Conservation (phyloP, 176 grass and related monocot species). For the Musa schizocarpa region DNA sequence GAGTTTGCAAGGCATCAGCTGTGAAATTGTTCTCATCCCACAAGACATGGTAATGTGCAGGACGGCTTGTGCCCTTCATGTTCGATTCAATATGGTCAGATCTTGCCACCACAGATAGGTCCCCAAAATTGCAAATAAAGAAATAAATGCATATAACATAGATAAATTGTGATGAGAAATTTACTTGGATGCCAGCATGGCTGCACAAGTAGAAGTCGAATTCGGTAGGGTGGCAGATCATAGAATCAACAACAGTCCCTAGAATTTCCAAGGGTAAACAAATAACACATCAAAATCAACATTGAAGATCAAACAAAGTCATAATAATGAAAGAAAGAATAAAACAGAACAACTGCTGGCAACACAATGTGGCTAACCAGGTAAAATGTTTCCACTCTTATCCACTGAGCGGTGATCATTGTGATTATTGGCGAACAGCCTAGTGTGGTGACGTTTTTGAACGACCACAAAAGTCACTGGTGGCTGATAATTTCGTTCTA, state of each 20-base stretch:
- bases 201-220: constrained; percentile 82
- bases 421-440: constrained; percentile 40
- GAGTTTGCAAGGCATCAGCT: constrained; percentile 47
- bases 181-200: constrained; percentile 70
- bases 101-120: not conserved
- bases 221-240: constrained; percentile 69
- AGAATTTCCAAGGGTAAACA: not conserved
- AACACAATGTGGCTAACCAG: constrained; percentile 30
- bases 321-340: not conserved
- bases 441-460: constrained; percentile 81
- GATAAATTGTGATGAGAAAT: not conserved
- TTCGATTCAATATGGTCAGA: constrained; percentile 2
- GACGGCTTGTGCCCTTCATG: constrained; percentile 30
- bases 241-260: constrained; percentile 67
- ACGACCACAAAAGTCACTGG: constrained; percentile 77
- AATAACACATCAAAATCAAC: constrained; percentile 14
- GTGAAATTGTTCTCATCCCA: constrained; percentile 67
- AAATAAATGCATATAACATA: not conserved
- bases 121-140: not conserved
- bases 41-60: constrained; percentile 68
- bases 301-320: not conserved
- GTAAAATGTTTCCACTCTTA: constrained; percentile 35
- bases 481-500: constrained; percentile 41
- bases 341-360: not conserved
- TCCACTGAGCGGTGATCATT: constrained; percentile 1